These are phyloP conservation scores for Gaultheria prostrata DNA, from an alignment of 148 eudicot genomes.

Conservation along the genomic window DNA sequence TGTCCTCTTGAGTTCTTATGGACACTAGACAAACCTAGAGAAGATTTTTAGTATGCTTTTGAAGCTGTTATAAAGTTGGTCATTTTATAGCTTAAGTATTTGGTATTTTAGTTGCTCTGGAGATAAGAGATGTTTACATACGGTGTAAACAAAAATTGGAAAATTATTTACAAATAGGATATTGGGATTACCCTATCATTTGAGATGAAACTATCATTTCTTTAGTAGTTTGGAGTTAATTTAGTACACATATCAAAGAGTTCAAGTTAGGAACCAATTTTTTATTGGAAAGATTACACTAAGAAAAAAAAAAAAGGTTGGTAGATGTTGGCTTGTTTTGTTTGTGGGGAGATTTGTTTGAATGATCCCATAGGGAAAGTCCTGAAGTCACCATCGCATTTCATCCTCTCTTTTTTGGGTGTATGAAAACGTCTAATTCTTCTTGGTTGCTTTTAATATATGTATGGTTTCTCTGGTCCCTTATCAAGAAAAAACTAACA, in stretches of 20 bases:
- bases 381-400: too few species aligned
- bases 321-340: background rate
- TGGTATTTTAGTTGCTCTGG: background rate
- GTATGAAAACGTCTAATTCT: background rate
- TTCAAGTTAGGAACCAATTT: background rate
- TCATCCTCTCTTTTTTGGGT: background rate
- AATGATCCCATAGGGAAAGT: background rate
- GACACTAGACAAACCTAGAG: background rate
- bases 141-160: background rate
- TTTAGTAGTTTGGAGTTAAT: background rate
- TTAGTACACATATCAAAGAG: background rate
- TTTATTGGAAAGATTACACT: background rate
- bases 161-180: background rate
- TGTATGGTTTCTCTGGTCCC: background rate
- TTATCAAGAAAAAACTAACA: background rate
- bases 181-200: background rate
- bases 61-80: background rate
- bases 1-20: conserved; percentile 1
- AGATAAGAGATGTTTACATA: background rate
- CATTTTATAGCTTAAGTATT: background rate
- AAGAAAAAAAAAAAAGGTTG: background rate
- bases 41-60: background rate
- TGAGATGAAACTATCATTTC: background rate
- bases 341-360: background rate
- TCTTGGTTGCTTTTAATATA: background rate